Conservation (phyloP, 305 asterid species). For the Fraxinus latifolia region DNA sequence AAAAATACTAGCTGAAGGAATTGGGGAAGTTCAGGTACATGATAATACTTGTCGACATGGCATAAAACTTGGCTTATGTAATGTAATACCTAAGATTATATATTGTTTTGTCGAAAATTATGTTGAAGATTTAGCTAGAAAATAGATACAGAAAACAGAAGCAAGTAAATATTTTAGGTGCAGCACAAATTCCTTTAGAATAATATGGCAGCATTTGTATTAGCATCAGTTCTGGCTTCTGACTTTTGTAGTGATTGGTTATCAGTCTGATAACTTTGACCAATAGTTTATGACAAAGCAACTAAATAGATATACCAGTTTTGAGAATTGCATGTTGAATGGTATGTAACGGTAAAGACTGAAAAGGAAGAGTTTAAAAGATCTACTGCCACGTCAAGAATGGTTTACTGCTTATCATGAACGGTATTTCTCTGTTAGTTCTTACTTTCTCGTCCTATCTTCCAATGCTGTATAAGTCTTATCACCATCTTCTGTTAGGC, state of each 20-base stretch:
- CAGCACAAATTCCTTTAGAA: background rate
- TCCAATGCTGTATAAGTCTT: background rate
- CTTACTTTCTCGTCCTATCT: background rate
- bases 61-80: background rate
- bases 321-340: background rate
- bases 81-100: background rate
- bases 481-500: slow-evolving; percentile 4
- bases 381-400: background rate
- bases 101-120: background rate
- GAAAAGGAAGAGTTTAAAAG: background rate
- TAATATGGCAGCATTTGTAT: background rate
- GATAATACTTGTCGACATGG: background rate
- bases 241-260: background rate
- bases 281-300: background rate
- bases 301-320: background rate
- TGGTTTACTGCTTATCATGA: slow-evolving; percentile 13
- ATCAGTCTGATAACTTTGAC: background rate
- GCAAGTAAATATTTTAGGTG: background rate
- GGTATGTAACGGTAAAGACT: background rate
- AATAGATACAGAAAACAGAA: background rate
- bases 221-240: background rate
- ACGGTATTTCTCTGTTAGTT: background rate
- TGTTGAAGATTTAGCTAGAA: background rate
- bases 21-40: slow-evolving; percentile 94
- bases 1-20: slow-evolving; percentile 92